phyloP scores from a whole-genome alignment of 2,329 filamentous ascomycete species.

The Penicillium sp. region DNA sequence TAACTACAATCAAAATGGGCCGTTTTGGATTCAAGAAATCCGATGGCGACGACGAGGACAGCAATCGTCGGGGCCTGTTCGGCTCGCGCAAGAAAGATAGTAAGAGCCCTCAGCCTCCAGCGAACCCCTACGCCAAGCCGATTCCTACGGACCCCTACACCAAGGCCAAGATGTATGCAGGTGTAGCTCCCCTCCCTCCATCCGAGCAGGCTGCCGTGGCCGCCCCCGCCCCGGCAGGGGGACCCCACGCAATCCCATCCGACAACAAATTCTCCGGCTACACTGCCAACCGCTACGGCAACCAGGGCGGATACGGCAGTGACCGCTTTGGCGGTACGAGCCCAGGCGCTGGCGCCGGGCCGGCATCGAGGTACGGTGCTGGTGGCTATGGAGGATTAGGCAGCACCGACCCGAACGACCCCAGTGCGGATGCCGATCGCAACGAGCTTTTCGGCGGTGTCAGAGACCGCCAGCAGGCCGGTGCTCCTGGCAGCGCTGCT shows the following conservation, averaged over 20 bases:
- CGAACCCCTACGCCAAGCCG: conserved; percentile 56
- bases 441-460: conserved; percentile 59
- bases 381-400: conserved; percentile 57
- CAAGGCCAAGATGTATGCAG: conserved; percentile 44
- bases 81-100: conserved; percentile 54
- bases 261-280: conserved; percentile 40
- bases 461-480: conserved; percentile 47
- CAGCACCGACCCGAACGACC: conserved; percentile 47
- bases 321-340: conserved; percentile 51
- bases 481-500: conserved; percentile 19
- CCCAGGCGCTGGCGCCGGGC: conserved; percentile 26
- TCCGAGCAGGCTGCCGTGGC: conserved; percentile 27
- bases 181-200: conserved; percentile 36
- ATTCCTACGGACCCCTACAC: conserved; percentile 54
- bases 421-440: conserved; percentile 50
- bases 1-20: conserved; percentile 24
- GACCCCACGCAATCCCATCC: conserved; percentile 29
- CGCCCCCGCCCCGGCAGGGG: conserved; percentile 23
- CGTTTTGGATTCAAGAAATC: conserved; percentile 49
- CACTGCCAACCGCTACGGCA: conserved; percentile 40
- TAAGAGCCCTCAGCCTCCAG: conserved; percentile 49
- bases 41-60: conserved; percentile 49
- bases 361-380: conserved; percentile 43
- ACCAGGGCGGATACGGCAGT: conserved; percentile 48
- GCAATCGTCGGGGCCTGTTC: conserved; percentile 56